Evolutionary conservation across 176 grass and related monocot species (phyloP).

Genomic region (Ananas comosus): DNA sequence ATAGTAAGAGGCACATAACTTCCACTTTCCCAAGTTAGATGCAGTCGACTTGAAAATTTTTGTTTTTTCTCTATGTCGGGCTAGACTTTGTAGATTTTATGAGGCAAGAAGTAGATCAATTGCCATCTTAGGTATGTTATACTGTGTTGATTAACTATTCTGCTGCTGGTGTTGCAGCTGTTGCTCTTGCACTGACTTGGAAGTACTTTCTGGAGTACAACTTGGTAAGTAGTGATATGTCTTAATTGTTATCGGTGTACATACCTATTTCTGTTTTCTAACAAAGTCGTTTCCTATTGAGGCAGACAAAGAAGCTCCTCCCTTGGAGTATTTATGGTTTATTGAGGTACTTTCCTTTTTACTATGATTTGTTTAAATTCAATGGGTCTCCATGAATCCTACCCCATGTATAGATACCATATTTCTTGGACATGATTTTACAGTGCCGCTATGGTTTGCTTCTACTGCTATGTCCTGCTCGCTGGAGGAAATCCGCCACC

Average conservation of each 20-base stretch:
- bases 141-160: not conserved
- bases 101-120: not conserved
- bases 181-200: conserved; percentile 66
- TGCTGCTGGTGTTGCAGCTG: conserved; percentile 36
- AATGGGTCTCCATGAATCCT: not conserved
- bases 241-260: not conserved
- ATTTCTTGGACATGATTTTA: conserved; percentile 3
- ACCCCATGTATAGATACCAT: not conserved
- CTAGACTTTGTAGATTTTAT: too few relatives aligned
- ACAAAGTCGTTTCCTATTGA: conserved; percentile 8
- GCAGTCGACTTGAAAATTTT: too few relatives aligned
- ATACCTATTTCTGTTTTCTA: not conserved
- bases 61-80: too few relatives aligned
- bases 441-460: conserved; percentile 71
- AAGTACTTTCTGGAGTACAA: conserved; percentile 51
- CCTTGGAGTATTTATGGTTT: conserved; percentile 50
- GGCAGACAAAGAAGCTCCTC: conserved; percentile 49
- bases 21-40: too few relatives aligned
- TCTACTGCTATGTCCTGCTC: conserved; percentile 66
- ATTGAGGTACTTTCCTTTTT: conserved; percentile 31
- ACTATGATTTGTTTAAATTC: conserved; percentile 1
- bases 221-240: conserved; percentile 29
- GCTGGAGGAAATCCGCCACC: conserved; percentile 78
- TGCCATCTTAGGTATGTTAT: not conserved
- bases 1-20: too few relatives aligned